A percentile compares a stretch with the other conserved stretches of the same genome.
Evolutionary conservation across 2,329 filamentous ascomycete species (phyloP).

Genomic region (Talaromyces piceae): DNA sequence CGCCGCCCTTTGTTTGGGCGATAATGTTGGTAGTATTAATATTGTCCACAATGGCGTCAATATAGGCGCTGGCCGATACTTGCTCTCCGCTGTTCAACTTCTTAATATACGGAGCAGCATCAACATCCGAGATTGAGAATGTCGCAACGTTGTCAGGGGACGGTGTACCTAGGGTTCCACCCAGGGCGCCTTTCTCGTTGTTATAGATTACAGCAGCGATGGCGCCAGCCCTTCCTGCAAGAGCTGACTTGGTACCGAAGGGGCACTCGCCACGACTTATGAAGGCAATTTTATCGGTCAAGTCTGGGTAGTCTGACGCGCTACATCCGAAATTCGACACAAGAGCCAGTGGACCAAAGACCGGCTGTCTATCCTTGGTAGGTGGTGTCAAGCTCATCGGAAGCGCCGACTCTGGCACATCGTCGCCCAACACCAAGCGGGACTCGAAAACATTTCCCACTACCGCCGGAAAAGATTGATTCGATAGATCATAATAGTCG

Average conservation of each 20-base stretch:
- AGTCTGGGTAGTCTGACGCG: slow-evolving; percentile 54
- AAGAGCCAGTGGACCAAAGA: slow-evolving; percentile 54
- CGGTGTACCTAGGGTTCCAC: slow-evolving; percentile 62
- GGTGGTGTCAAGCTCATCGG: slow-evolving; percentile 60
- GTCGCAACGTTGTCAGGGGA: slow-evolving; percentile 48
- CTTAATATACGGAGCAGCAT: slow-evolving; percentile 51
- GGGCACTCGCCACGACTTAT: slow-evolving; percentile 62
- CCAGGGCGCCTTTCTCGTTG: slow-evolving; percentile 54
- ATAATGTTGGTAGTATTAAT: slow-evolving; percentile 52
- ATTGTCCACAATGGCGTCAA: slow-evolving; percentile 41
- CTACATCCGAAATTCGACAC: slow-evolving; percentile 58
- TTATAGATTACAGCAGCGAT: slow-evolving; percentile 68
- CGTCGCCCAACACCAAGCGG: slow-evolving; percentile 49
- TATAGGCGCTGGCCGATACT: slow-evolving; percentile 30
- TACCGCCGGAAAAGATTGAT: slow-evolving; percentile 56
- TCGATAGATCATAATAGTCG: slow-evolving; percentile 28
- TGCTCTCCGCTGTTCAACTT: slow-evolving; percentile 42
- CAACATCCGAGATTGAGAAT: slow-evolving; percentile 56
- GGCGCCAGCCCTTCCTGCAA: slow-evolving; percentile 63
- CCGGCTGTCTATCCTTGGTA: slow-evolving; percentile 19
- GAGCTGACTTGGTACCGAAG: slow-evolving; percentile 63
- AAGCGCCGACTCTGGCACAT: slow-evolving; percentile 43
- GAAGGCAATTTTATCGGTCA: slow-evolving; percentile 60
- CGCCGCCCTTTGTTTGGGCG: slow-evolving; percentile 52
- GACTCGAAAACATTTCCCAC: slow-evolving; percentile 54